Evolutionary conservation across 108 stramenopile genomes (phyloP), one percentile per base, ranked within the genome.

Genomic region (Cyclotella choctawhatcheeana): DNA sequence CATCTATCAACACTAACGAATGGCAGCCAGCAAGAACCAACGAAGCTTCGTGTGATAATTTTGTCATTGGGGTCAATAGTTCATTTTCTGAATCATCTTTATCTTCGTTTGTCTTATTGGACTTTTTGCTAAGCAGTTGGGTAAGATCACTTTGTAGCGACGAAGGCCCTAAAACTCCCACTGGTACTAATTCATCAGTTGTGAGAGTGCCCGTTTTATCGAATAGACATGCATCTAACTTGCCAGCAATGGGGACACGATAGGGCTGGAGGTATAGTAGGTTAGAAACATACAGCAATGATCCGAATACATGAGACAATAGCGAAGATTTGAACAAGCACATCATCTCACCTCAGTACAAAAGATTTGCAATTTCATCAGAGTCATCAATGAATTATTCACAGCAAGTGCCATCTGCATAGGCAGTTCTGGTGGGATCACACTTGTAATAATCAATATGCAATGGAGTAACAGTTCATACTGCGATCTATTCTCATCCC

Each of bases 171-270:
- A 83, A 82, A 1, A 99, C 88, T 29, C 97, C 98, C 48, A 69
- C 77, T 51, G 97, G 71, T 30, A 84, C 73, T 81, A 98, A 90
- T 59, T 96, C 89, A 77, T 99, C 98, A 50, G 84, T 90, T 2
- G 97, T 98, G 50, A 99, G 84, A 3, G 97, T 99, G 8, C 98
- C 98, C 10, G 99, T 99, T 73, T 98, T 98, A 72, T 99, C 98
- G 67, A 99, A 99, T 61, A 94, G 95, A 70, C 97, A 97, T n/a
- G 85, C 67, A 65, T 96, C 88, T 5, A 97, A 84, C 44, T 89
- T 83, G 0, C 98, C 98, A 2, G 97, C 98, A 31, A 94, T 64
- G 16, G 97, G 96, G 53, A 99, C 98, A 18, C 98, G 95, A 69
- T 92, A 98, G n/a, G n/a, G n/a, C n/a, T n/a, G n/a, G n/a, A n/a